Evolutionary conservation across 208 protist species (phyloP).

Genomic region (Leishmania amazonensis): DNA sequence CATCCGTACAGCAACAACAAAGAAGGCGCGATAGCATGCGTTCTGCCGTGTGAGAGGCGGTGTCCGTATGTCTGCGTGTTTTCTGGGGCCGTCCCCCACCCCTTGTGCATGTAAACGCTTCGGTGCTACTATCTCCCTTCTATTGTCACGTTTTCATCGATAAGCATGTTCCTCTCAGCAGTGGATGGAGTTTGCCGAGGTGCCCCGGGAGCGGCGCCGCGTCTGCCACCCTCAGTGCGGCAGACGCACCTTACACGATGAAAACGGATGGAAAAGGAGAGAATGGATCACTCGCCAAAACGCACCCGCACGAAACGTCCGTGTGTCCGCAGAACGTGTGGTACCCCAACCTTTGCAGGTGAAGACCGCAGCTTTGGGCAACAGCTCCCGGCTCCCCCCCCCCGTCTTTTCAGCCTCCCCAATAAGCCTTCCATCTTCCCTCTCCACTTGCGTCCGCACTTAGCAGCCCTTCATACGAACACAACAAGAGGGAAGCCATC

Average conservation of each 20-base stretch:
- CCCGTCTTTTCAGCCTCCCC: background rate
- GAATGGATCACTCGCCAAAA: background rate
- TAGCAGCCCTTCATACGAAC: background rate
- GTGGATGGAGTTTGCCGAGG: background rate
- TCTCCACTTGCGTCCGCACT: background rate
- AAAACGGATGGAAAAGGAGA: background rate
- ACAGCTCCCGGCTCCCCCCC: background rate
- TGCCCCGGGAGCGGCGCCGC: background rate
- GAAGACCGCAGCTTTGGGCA: background rate
- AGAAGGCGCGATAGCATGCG: slow-evolving; percentile 11
- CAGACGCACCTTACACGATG: background rate
- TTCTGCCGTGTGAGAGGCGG: background rate
- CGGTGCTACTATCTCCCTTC: background rate
- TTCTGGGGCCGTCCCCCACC: background rate
- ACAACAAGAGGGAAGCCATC: background rate
- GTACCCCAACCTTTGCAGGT: background rate
- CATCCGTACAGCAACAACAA: background rate
- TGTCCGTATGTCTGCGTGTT: background rate
- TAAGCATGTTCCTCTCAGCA: background rate
- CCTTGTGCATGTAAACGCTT: background rate
- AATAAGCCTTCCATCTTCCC: background rate
- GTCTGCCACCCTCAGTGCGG: background rate
- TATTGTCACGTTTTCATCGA: background rate
- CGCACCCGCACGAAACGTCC: background rate
- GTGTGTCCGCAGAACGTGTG: background rate